Evolutionary conservation across 2,329 filamentous ascomycete genomes (phyloP).

Genomic region (Aspergillus cejpii): DNA sequence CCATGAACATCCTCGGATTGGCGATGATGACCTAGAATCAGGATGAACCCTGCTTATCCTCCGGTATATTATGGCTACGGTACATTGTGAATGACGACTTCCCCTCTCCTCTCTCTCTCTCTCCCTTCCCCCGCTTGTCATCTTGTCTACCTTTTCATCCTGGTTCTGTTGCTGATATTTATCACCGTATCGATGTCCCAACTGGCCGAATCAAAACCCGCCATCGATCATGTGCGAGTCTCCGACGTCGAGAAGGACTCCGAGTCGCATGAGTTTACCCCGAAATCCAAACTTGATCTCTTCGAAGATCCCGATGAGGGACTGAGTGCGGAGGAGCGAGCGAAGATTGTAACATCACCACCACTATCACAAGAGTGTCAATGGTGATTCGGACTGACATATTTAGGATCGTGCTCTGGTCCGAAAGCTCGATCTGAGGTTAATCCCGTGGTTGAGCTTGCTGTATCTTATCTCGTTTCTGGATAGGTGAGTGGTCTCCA

Average conservation of each 20-base stretch:
- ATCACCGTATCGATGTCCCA: slow-evolving; percentile 4
- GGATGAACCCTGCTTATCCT: not conserved
- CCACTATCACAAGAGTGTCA: not conserved
- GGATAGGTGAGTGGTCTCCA: slow-evolving; percentile 25
- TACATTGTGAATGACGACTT: not conserved
- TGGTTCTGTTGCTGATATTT: not conserved
- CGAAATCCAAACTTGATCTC: slow-evolving; percentile 11
- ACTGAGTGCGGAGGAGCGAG: slow-evolving; percentile 56
- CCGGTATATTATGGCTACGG: not conserved
- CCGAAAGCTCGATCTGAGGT: slow-evolving; percentile 41
- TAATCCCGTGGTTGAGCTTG: slow-evolving; percentile 44
- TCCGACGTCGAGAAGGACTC: slow-evolving; percentile 20
- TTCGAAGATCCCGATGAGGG: slow-evolving; percentile 56
- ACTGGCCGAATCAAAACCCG: slow-evolving; percentile 9
- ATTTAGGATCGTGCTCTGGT: slow-evolving; percentile 41
- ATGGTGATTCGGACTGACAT: not conserved
- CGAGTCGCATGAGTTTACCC: slow-evolving; percentile 1
- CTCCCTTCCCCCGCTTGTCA: not conserved
- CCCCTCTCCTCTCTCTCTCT: not conserved
- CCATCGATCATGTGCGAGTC: slow-evolving; percentile 6
- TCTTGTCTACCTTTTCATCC: not conserved
- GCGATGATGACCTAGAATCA: too few relatives aligned
- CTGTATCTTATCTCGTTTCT: slow-evolving; percentile 42
- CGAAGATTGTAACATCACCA: slow-evolving; percentile 49
- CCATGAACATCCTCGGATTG: too few relatives aligned